phyloP scores from a whole-genome alignment of 257 asterid species.

The Jacaranda mimosifolia region DNA sequence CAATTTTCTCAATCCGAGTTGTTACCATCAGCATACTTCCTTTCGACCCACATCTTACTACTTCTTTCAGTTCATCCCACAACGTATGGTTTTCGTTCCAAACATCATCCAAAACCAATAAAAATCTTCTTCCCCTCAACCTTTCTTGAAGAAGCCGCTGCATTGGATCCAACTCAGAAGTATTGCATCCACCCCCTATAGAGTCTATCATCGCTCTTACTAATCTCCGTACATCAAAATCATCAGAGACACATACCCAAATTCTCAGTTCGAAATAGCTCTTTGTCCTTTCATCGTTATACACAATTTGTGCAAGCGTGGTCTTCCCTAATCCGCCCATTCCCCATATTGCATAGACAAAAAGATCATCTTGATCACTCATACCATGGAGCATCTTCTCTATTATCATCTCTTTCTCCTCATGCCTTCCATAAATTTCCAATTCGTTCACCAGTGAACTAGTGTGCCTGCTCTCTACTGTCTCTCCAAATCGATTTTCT shows the following conservation, averaged over 20 bases:
- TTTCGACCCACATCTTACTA: constrained; percentile 24
- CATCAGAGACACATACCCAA: neutral
- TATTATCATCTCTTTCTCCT: constrained; percentile 40
- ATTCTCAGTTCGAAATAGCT: constrained; percentile 22
- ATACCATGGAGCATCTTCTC: neutral
- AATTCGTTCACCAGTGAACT: constrained; percentile 40
- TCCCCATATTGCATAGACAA: constrained; percentile 43
- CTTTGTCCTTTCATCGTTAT: constrained; percentile 32
- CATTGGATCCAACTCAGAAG: too few relatives aligned
- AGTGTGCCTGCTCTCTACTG: constrained; percentile 28
- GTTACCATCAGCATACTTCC: too few relatives aligned
- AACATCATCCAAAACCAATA: too few relatives aligned
- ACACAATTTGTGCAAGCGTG: constrained; percentile 39
- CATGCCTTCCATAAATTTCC: constrained; percentile 41
- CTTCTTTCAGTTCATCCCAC: constrained; percentile 40
- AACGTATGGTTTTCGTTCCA: too few relatives aligned
- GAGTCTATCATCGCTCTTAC: constrained; percentile 32
- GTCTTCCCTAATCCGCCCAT: constrained; percentile 51
- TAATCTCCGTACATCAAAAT: constrained; percentile 34
- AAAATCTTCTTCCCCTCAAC: too few relatives aligned
- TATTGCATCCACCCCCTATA: neutral
- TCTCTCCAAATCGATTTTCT: constrained; percentile 31
- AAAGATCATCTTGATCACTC: constrained; percentile 27
- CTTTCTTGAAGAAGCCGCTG: too few relatives aligned
- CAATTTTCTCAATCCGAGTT: too few relatives aligned